Conservation (phyloP, 140 eudicot genomes). For the Oenanthe javanica region DNA sequence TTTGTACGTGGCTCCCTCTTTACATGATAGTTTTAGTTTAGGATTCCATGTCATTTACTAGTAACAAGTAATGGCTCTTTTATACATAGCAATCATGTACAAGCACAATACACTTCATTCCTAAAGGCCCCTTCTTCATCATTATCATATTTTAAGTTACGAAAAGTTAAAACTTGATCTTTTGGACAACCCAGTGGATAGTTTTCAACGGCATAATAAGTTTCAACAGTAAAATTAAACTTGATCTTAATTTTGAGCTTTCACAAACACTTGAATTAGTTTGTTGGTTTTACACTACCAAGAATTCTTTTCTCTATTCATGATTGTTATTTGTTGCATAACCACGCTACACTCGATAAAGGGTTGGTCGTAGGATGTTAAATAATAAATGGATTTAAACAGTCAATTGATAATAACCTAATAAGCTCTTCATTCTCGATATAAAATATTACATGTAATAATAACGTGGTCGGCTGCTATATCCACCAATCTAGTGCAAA, state of each 20-base stretch:
- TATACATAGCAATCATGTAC: not conserved
- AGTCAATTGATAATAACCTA: not conserved
- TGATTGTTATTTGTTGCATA: not conserved
- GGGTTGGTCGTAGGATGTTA: not conserved
- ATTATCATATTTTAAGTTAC: not conserved
- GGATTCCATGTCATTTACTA: not conserved
- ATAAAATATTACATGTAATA: not conserved
- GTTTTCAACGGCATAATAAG: not conserved
- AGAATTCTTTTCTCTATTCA: not conserved
- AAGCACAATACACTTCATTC: not conserved
- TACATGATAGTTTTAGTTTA: not conserved
- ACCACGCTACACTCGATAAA: not conserved
- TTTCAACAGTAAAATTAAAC: too few relatives aligned
- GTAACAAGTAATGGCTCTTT: not conserved
- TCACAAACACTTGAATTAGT: not conserved
- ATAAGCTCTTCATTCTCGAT: not conserved
- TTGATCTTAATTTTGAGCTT: not conserved
- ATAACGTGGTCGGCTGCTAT: not conserved
- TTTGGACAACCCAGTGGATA: not conserved
- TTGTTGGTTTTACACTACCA: not conserved
- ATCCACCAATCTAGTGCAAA: not conserved
- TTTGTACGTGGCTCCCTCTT: not conserved
- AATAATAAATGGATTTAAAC: not conserved
- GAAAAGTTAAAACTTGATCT: not conserved
- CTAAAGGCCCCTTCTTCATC: not conserved